These are phyloP conservation scores for Fraxinus quadrangulata DNA, from an alignment of 257 asterid species.

Conservation along the genomic window DNA sequence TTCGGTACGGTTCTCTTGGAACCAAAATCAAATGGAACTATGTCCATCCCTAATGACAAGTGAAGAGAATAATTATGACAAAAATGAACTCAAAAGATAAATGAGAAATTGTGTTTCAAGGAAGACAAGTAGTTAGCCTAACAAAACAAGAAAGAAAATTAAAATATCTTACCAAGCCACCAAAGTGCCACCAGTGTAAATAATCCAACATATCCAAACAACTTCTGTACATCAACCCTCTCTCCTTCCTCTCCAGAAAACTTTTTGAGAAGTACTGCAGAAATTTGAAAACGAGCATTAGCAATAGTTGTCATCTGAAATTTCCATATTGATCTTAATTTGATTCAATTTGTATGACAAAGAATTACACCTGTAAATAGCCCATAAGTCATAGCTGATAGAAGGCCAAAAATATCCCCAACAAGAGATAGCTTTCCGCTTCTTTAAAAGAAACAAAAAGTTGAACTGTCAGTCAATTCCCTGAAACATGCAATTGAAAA, in stretches of 20 bases:
- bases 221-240: constrained; percentile 83
- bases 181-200: constrained; percentile 88
- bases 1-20: no score
- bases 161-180: constrained; percentile 87
- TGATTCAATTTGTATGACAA: constrained; percentile 11
- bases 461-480: constrained; percentile 61
- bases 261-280: constrained; percentile 91
- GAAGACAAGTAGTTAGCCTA: background rate
- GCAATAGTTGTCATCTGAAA: constrained; percentile 1
- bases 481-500: constrained; percentile 45
- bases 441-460: constrained; percentile 69
- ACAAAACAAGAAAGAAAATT: background rate
- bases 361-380: constrained; percentile 76
- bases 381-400: constrained; percentile 83
- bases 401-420: constrained; percentile 96
- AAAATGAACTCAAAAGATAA: background rate
- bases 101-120: background rate
- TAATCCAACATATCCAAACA: constrained; percentile 89
- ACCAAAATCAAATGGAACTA: no score
- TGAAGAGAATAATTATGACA: background rate
- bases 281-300: constrained; percentile 9
- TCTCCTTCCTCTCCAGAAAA: constrained; percentile 92
- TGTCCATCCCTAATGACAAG: no score
- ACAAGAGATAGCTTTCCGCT: constrained; percentile 74
- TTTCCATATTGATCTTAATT: constrained; percentile 6